phyloP scores from a whole-genome alignment of 164 flowering plant genomes.

The Magnolia officinalis region DNA sequence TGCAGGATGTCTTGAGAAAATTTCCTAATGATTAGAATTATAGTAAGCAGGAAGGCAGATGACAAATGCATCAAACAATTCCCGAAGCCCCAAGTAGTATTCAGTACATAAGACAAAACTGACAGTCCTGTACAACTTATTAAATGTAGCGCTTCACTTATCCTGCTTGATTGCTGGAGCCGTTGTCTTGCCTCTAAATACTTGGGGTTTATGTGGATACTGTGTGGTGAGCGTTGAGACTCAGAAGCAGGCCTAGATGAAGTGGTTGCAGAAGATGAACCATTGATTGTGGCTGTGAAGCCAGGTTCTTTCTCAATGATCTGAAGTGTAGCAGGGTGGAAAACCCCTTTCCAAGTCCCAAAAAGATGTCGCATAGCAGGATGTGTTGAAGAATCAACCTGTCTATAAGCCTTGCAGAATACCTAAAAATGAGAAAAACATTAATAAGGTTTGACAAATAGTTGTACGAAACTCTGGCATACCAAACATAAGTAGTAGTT shows the following conservation, averaged over 20 bases:
- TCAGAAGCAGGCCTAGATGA: constrained; percentile 59
- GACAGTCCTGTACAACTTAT: no score
- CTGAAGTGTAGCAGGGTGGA: constrained; percentile 76
- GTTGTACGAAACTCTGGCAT: not conserved
- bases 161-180: constrained; percentile 78
- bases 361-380: constrained; percentile 91
- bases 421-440: constrained; percentile 43
- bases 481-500: no score
- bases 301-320: constrained; percentile 85
- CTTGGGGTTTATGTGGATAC: constrained; percentile 98
- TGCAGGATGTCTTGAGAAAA: no score
- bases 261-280: constrained; percentile 51
- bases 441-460: not conserved
- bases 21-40: no score
- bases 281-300: constrained; percentile 45
- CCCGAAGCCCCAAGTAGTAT: no score
- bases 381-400: constrained; percentile 74
- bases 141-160: constrained; percentile 22
- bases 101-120: no score
- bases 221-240: constrained; percentile 65
- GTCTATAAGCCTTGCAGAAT: constrained; percentile 86
- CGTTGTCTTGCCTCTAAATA: constrained; percentile 86
- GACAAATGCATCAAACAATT: no score
- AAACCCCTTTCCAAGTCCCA: constrained; percentile 96
- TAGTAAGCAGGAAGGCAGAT: no score